Evolutionary conservation across 1,284 basidiomycete species (phyloP), one percentile per base, ranked within the genome.

Genomic region (Rhodotorula sp.): DNA sequence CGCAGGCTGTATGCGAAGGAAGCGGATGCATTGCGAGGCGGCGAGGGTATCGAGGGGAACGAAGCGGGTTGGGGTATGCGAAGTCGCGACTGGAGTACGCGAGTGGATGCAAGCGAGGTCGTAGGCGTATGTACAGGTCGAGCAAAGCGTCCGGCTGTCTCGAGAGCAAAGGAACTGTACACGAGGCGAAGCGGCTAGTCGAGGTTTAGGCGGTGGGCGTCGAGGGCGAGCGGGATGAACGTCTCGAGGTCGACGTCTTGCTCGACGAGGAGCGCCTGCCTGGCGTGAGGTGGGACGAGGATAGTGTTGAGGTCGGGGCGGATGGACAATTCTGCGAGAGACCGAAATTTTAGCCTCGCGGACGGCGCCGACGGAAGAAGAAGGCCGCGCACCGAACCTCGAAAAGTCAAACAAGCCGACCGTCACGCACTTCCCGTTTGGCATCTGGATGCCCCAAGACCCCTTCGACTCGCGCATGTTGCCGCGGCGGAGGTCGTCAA

Each of bases 251-350:
- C 87, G 82, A 99, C 92, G 64, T 88, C 88, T 79, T 89, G 88
- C 76, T 51, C 86, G 88, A 81, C 85, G 87, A 80, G 97, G 86
- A 85, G 92, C 90, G 73, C 87, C 82, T 85, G 24, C 7, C 95
- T 90, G 80, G 88, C 90, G 81, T 93, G 89, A 77, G 88, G 83
- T 60, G 95, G 95, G 64, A 99, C 92, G 57, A 98, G 87, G 81
- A 88, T 87, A 76, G 87, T 87, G 81, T 90, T 94, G 72, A 99
- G 84, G 80, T 98, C 96, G 59, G 96, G 94, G 76, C 94, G 89
- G 75, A 96, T 89, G 48, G 94, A 97, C 55, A 99, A 87, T 82
- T 99, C 95, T 74, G 65, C 36, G 7, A 17, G 6, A 8, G n/a
- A n/a, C n/a, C n/a, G n/a, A n/a, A n/a, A n/a, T n/a, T n/a, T n/a